Conservation (phyloP, 2,329 filamentous ascomycete genomes). For the Pseudogymnoascus sp. region DNA sequence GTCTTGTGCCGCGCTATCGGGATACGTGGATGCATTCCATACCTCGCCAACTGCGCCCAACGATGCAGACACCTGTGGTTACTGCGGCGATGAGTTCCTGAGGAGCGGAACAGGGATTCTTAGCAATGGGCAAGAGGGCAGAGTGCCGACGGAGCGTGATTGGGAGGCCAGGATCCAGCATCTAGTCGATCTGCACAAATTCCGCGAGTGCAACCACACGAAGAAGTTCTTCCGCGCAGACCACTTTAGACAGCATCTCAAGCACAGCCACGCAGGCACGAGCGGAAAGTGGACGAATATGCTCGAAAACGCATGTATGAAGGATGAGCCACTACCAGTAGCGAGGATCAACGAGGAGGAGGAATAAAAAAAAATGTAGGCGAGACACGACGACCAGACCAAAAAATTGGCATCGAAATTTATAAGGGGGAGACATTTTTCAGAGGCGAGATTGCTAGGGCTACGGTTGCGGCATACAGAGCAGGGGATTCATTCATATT, state of each 20-base stretch:
- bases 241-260: slow-evolving; percentile 95
- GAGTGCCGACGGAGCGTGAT: slow-evolving; percentile 63
- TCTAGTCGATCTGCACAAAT: slow-evolving; percentile 87
- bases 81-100: slow-evolving; percentile 84
- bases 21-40: slow-evolving; percentile 78
- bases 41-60: slow-evolving; percentile 60
- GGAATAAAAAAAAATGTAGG: slow-evolving; percentile 18
- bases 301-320: slow-evolving; percentile 93
- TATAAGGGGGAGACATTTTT: background rate
- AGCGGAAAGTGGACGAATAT: slow-evolving; percentile 99
- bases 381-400: slow-evolving; percentile 1
- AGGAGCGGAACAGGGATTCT: slow-evolving; percentile 34
- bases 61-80: slow-evolving; percentile 76
- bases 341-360: slow-evolving; percentile 26
- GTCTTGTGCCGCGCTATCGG: slow-evolving; percentile 83
- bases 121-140: slow-evolving; percentile 27
- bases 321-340: slow-evolving; percentile 60
- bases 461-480: background rate
- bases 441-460: background rate
- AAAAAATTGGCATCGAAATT: background rate
- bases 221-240: slow-evolving; percentile 98
- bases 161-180: slow-evolving; percentile 85
- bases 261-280: slow-evolving; percentile 91
- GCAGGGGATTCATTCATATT: background rate
- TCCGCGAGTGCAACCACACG: slow-evolving; percentile 92